Evolutionary conservation across 2,329 filamentous ascomycete genomes (phyloP).

Genomic region (Pestalotiopsis sp.): DNA sequence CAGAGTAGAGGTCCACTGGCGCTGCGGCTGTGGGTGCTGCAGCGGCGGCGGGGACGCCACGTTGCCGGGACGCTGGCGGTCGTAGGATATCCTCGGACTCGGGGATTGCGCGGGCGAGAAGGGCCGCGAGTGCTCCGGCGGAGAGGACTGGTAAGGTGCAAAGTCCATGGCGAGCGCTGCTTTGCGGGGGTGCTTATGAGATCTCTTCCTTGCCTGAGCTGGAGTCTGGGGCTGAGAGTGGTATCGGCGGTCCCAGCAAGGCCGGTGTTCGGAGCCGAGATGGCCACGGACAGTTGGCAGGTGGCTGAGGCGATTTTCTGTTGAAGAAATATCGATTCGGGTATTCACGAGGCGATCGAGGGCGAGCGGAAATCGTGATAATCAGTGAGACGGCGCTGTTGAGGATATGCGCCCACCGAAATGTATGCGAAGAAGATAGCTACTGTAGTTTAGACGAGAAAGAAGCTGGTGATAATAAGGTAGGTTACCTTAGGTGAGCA

Average conservation of each 20-base stretch:
- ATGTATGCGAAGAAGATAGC: neutral
- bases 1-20: constrained; percentile 46
- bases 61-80: constrained; percentile 50
- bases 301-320: neutral
- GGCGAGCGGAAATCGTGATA: neutral
- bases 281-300: neutral
- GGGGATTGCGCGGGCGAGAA: constrained; percentile 64
- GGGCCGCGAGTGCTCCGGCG: constrained; percentile 79
- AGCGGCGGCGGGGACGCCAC: constrained; percentile 45
- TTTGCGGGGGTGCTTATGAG: neutral
- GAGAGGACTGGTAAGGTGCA: constrained; percentile 92
- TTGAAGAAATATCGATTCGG: neutral
- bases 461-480: neutral
- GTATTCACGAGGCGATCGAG: neutral
- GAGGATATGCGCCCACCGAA: neutral
- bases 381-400: neutral
- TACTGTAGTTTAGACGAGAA: neutral
- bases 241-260: neutral
- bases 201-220: neutral
- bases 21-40: constrained; percentile 58
- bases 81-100: constrained; percentile 59
- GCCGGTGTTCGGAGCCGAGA: neutral
- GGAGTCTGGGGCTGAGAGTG: neutral
- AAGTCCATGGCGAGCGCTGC: constrained; percentile 72
- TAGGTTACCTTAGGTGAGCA: neutral